Conservation (phyloP, 495 filamentous ascomycete genomes). For the Hypoxylon rickii region DNA sequence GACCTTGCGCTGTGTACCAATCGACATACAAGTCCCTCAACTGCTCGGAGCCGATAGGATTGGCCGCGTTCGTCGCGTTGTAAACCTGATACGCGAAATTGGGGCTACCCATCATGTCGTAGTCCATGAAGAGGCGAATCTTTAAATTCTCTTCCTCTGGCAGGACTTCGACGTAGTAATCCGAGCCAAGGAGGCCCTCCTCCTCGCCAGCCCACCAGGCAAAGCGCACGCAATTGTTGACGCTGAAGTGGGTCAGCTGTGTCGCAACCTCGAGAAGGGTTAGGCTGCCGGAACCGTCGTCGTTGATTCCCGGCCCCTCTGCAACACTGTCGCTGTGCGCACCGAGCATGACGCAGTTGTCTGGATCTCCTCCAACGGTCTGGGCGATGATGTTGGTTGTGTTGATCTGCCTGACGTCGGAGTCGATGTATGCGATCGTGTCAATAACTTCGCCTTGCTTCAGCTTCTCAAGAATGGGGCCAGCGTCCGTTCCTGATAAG, state of each 20-base stretch:
- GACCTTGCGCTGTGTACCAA: conserved; percentile 52
- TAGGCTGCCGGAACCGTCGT: conserved; percentile 60
- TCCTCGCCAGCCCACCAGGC: conserved; percentile 64
- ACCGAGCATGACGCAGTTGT: conserved; percentile 62
- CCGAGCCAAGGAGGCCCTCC: conserved; percentile 61
- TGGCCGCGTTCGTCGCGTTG: conserved; percentile 49
- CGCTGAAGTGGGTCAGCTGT: conserved; percentile 52
- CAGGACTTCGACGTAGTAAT: conserved; percentile 57
- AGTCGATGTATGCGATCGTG: conserved; percentile 60
- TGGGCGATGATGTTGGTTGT: conserved; percentile 61
- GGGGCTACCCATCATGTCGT: conserved; percentile 62
- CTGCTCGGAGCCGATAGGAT: conserved; percentile 55
- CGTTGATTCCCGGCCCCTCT: conserved; percentile 54
- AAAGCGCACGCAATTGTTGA: conserved; percentile 62
- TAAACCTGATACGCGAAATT: conserved; percentile 62
- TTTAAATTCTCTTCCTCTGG: conserved; percentile 55
- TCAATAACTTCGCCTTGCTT: conserved; percentile 51
- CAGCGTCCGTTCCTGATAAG: conserved; percentile 55
- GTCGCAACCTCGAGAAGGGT: conserved; percentile 59
- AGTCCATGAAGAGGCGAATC: conserved; percentile 64
- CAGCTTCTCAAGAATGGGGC: conserved; percentile 52
- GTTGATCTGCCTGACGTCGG: conserved; percentile 47
- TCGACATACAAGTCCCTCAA: conserved; percentile 56
- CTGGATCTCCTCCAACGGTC: conserved; percentile 56
- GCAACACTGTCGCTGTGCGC: conserved; percentile 60